Evolutionary conservation across 208 protist species (phyloP).

Genomic region (Endotrypanum monterogeii): DNA sequence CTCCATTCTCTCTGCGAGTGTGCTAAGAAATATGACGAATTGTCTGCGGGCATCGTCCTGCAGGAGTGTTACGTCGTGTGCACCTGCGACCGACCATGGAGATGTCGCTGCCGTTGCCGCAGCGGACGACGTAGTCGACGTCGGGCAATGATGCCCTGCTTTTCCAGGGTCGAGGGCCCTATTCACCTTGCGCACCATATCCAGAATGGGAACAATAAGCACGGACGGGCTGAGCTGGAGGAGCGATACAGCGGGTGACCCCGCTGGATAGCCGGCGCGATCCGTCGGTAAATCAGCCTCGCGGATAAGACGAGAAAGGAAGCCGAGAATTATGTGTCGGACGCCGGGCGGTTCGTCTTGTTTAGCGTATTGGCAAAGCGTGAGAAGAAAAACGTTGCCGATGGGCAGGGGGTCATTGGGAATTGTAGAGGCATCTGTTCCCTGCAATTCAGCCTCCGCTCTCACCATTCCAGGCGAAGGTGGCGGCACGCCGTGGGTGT

Average conservation of each 20-base stretch:
- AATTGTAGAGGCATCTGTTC: background rate
- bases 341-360: slow-evolving; percentile 61
- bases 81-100: background rate
- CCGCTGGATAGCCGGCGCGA: slow-evolving; percentile 23
- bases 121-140: slow-evolving; percentile 4
- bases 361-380: slow-evolving; percentile 78
- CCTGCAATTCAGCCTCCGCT: background rate
- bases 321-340: slow-evolving; percentile 56
- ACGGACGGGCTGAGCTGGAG: slow-evolving; percentile 54
- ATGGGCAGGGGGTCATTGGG: slow-evolving; percentile 35
- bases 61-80: slow-evolving; percentile 16
- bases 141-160: background rate
- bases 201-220: slow-evolving; percentile 61
- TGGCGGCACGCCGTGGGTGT: slow-evolving; percentile 8
- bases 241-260: slow-evolving; percentile 48
- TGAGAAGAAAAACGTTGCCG: slow-evolving; percentile 60
- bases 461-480: background rate
- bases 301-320: slow-evolving; percentile 50
- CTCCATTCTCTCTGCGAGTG: slow-evolving; percentile 66
- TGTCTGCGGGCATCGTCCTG: slow-evolving; percentile 38
- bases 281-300: slow-evolving; percentile 60
- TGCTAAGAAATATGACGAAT: slow-evolving; percentile 57
- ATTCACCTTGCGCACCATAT: slow-evolving; percentile 64
- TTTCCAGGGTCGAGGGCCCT: slow-evolving; percentile 34
- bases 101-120: background rate